Evolutionary conservation across 306 rosid species (phyloP).

Genomic region (Glycine tomentella): DNA sequence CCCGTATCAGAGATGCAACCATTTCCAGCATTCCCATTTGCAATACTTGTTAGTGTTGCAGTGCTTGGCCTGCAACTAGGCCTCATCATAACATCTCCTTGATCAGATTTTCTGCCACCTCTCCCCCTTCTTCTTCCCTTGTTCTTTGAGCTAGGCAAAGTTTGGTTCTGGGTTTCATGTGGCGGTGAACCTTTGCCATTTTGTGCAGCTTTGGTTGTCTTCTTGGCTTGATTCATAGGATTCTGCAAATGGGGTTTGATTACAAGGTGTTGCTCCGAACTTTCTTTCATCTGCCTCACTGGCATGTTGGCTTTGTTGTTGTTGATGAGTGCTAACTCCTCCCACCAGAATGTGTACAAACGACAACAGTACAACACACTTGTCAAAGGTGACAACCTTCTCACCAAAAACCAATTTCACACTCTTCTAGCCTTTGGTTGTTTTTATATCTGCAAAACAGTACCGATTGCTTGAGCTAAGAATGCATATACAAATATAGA

Average conservation of each 20-base stretch:
- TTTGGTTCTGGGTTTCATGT: constrained; percentile 60
- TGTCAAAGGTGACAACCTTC: constrained; percentile 43
- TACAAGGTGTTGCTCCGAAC: constrained; percentile 89
- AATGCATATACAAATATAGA: constrained; percentile 43
- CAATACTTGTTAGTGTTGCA: constrained; percentile 41
- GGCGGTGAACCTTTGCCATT: constrained; percentile 79
- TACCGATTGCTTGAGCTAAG: constrained; percentile 50
- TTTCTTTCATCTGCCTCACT: constrained; percentile 84
- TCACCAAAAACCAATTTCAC: constrained; percentile 47
- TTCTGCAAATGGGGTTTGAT: constrained; percentile 83
- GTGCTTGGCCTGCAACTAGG: constrained; percentile 85
- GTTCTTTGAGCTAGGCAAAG: constrained; percentile 68
- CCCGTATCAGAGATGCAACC: constrained; percentile 60
- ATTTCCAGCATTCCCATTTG: constrained; percentile 53
- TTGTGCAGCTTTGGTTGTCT: constrained; percentile 69
- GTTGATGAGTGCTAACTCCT: not conserved
- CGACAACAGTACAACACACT: constrained; percentile 39
- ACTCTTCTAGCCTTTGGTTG: constrained; percentile 47
- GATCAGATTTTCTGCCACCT: constrained; percentile 88
- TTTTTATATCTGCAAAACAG: constrained; percentile 49
- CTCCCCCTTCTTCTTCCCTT: constrained; percentile 86
- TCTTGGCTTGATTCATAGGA: constrained; percentile 64
- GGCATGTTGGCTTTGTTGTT: constrained; percentile 67
- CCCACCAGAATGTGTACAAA: not conserved
- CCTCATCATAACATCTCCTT: constrained; percentile 73